A percentile compares a stretch with the other conserved stretches of the same genome.
Evolutionary conservation across 345 rosid species (phyloP).

Genomic region (Xanthoceras sorbifolium): DNA sequence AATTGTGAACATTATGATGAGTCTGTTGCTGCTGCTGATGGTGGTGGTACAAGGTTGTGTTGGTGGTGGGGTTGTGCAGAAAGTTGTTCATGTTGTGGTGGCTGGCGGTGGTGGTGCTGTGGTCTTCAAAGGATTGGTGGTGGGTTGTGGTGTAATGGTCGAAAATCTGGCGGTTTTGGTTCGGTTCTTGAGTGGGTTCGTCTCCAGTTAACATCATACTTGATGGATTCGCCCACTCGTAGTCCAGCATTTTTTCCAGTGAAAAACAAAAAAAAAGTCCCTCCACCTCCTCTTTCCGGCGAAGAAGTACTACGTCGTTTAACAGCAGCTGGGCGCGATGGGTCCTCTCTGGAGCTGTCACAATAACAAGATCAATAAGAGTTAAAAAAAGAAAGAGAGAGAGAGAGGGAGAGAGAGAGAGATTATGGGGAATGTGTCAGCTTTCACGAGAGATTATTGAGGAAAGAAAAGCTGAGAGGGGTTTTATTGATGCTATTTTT

Average conservation of each 20-base stretch:
- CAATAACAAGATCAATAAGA: background rate
- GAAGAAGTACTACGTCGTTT: slow-evolving; percentile 20
- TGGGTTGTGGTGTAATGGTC: slow-evolving; percentile 39
- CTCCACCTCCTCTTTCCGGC: slow-evolving; percentile 14
- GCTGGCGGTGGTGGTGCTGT: slow-evolving; percentile 19
- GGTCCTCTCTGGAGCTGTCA: slow-evolving; percentile 23
- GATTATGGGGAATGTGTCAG: slow-evolving; percentile 33
- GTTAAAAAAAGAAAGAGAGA: background rate
- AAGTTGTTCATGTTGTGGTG: slow-evolving; percentile 17
- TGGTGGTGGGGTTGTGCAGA: slow-evolving; percentile 27
- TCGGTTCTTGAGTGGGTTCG: slow-evolving; percentile 40
- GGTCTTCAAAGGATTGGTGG: slow-evolving; percentile 36
- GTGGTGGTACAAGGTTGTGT: slow-evolving; percentile 32
- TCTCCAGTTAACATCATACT: slow-evolving; percentile 47
- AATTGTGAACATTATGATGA: slow-evolving; percentile 16
- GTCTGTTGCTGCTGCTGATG: slow-evolving; percentile 34
- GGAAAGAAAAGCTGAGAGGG: slow-evolving; percentile 9
- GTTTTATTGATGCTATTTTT: background rate
- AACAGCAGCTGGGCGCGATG: background rate
- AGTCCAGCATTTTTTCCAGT: slow-evolving; percentile 62
- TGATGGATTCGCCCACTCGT: slow-evolving; percentile 83
- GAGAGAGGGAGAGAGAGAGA: background rate
- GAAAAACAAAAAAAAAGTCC: background rate
- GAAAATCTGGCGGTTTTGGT: slow-evolving; percentile 58
- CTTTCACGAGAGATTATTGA: slow-evolving; percentile 24